A percentile compares a stretch with the other conserved stretches of the same genome.
Evolutionary conservation across 1,139 yeast genomes (phyloP).

Genomic region (Candida gigantensis): DNA sequence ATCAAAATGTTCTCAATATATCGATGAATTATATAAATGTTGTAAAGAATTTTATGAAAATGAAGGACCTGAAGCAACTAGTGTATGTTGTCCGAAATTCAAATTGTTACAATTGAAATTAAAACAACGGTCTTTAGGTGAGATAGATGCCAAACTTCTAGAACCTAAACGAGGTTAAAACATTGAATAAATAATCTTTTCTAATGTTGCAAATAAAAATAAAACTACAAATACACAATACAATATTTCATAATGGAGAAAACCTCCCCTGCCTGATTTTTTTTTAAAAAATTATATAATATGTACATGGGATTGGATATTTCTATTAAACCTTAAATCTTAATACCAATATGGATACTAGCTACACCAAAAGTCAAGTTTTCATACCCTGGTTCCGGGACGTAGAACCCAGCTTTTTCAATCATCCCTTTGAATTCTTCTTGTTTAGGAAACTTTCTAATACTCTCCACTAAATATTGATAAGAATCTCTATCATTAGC

Average conservation of each 20-base stretch:
- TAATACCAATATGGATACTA: conserved; percentile 93
- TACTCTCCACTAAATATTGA: conserved; percentile 93
- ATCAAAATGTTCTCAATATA: conserved; percentile 57
- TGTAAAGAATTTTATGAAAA: conserved; percentile 56
- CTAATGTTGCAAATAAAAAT: too few relatives aligned
- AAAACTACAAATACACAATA: too few relatives aligned
- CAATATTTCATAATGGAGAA: too few relatives aligned
- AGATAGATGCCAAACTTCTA: conserved; percentile 53
- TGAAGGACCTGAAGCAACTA: conserved; percentile 53
- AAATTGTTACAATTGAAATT: conserved; percentile 55
- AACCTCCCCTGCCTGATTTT: too few relatives aligned
- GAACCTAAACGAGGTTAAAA: conserved; percentile 13
- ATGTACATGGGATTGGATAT: too few relatives aligned
- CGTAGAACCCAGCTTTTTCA: conserved; percentile 90
- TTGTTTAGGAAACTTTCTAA: conserved; percentile 87
- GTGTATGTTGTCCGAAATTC: conserved; percentile 69
- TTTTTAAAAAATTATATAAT: background rate
- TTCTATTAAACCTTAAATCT: conserved; percentile 56
- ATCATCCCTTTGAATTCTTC: conserved; percentile 91
- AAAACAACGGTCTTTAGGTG: conserved; percentile 54
- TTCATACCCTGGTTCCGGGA: conserved; percentile 87
- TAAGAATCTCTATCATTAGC: conserved; percentile 95
- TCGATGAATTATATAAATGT: conserved; percentile 62
- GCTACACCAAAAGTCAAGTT: conserved; percentile 96
- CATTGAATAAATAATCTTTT: too few relatives aligned